A percentile compares a stretch with the other conserved stretches of the same genome.
Evolutionary conservation across 352 stramenopile genomes (phyloP).

Genomic region (Phytophthora quininea): DNA sequence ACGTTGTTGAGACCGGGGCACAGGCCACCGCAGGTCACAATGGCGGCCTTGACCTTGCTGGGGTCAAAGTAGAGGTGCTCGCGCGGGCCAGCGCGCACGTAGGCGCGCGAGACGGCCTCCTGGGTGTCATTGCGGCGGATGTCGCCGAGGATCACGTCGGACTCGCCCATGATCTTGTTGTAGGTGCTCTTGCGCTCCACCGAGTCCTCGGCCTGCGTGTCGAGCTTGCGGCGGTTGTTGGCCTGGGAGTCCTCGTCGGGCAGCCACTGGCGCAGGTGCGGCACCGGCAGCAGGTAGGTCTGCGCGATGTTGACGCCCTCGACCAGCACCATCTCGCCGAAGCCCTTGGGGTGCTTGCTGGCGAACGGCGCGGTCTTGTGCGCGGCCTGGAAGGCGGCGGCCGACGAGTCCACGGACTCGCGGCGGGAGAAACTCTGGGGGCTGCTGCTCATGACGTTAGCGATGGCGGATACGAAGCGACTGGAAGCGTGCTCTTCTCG

Average conservation of each 20-base stretch:
- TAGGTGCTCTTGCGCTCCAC: constrained; percentile 80
- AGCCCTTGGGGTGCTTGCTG: constrained; percentile 80
- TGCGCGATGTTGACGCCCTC: constrained; percentile 67
- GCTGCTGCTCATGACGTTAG: constrained; percentile 9
- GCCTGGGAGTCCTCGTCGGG: constrained; percentile 57
- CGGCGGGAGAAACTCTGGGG: constrained; percentile 21
- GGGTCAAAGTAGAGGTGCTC: constrained; percentile 79
- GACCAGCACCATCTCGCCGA: constrained; percentile 80
- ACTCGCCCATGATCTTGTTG: constrained; percentile 87
- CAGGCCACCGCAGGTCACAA: constrained; percentile 94
- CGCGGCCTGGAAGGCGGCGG: constrained; percentile 42
- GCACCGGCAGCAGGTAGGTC: constrained; percentile 79
- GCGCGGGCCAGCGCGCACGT: constrained; percentile 80
- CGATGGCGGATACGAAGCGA: constrained; percentile 2
- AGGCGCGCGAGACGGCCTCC: constrained; percentile 72
- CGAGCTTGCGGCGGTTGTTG: constrained; percentile 80
- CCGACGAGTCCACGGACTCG: constrained; percentile 33
- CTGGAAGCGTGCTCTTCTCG: constrained; percentile 25
- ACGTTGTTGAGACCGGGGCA: constrained; percentile 99
- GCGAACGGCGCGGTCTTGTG: constrained; percentile 79
- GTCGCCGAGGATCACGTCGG: constrained; percentile 84
- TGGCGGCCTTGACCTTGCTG: constrained; percentile 82
- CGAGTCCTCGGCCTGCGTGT: constrained; percentile 64
- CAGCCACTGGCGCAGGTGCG: constrained; percentile 74
- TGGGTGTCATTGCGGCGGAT: constrained; percentile 77